These are phyloP conservation scores for Aspergillus arachidicola DNA, from an alignment of 2,329 filamentous ascomycete species.

Conservation along the genomic window DNA sequence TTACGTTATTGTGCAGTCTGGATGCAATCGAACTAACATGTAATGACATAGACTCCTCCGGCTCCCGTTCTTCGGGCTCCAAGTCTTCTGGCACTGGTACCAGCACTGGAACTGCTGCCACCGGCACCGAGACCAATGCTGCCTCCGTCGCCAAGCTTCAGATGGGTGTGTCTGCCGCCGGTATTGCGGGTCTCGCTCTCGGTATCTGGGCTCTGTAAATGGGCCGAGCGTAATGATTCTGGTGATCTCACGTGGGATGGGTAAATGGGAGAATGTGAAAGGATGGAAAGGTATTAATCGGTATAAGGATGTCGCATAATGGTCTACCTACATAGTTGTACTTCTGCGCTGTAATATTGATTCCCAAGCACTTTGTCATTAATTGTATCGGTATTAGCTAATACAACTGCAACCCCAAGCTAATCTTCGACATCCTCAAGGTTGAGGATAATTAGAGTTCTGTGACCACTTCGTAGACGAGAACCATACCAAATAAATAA, in stretches of 20 bases:
- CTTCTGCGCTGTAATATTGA: slow-evolving; percentile 5
- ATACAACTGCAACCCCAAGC: not conserved
- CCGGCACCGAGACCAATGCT: slow-evolving; percentile 23
- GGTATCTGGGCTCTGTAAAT: slow-evolving; percentile 42
- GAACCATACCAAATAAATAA: too few relatives aligned
- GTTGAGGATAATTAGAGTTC: too few relatives aligned
- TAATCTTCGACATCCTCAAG: too few relatives aligned
- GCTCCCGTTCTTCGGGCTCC: not conserved
- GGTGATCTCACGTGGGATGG: not conserved
- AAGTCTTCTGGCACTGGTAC: slow-evolving; percentile 18
- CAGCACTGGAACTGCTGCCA: slow-evolving; percentile 18
- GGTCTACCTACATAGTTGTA: slow-evolving; percentile 14
- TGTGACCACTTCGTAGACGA: too few relatives aligned
- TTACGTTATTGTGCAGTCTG: not conserved
- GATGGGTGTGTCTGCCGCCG: slow-evolving; percentile 37
- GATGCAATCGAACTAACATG: not conserved
- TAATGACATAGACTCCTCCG: slow-evolving; percentile 9
- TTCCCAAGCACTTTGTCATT: slow-evolving; percentile 1
- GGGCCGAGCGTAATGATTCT: not conserved
- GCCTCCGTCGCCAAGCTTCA: slow-evolving; percentile 30
- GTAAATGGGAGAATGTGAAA: slow-evolving; percentile 4
- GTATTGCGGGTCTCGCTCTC: slow-evolving; percentile 37
- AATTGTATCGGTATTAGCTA: not conserved
- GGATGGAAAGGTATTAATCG: slow-evolving; percentile 11
- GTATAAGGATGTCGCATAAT: not conserved